Base-by-base conservation (phyloP, 129 eudicot genomes). In the Flaveria trinervia region DNA sequence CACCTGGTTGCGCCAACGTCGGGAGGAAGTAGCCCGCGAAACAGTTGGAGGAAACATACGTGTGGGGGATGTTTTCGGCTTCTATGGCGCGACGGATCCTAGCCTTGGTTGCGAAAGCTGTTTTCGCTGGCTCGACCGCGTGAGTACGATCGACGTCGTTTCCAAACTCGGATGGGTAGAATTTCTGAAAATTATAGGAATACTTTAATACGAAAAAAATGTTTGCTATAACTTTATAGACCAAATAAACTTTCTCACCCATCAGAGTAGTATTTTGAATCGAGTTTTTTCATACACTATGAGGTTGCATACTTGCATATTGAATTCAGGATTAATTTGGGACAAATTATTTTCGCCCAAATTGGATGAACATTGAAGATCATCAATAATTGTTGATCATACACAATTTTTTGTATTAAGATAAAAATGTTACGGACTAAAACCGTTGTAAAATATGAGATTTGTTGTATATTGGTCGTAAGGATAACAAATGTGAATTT, bases 161-260 rank as follows among this genome's bases (percentile, higher is more conserved):
- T 62, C 86, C 86, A 11, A 85, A 85, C 80, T 85, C 86, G 0
- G 84, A 85, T 39, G 89, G 89, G 15, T 82, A 79, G 78, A 85
- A 83, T 48, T 82, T 85, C 86, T 82, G 57, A 28, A 73, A 28
- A 8, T 4, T 20, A 9, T 74, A 41, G 68, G 13, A 69, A 81
- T 5, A 25, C 20, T 15, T 70, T 25, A 57, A 18, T 15, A 70
- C 9, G 4, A 39, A 5, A 7, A 65, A 23, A 11, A 5, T 3
- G 6, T 13, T 50, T 5, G 55, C 17, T 14, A 14, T 3, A 9
- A 18, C 52, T n/a, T 30, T 30, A 30, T 30, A 30, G 36, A 30
- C 36, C 5, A 30, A 3, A 30, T 30, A 30, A 30, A 0, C 5
- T 30, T 0, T 30, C 5, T 30, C 36, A 30, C 5, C 36, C 36